phyloP scores from a whole-genome alignment of 139 green algal species.

The Edaphochlamys debaryana region DNA sequence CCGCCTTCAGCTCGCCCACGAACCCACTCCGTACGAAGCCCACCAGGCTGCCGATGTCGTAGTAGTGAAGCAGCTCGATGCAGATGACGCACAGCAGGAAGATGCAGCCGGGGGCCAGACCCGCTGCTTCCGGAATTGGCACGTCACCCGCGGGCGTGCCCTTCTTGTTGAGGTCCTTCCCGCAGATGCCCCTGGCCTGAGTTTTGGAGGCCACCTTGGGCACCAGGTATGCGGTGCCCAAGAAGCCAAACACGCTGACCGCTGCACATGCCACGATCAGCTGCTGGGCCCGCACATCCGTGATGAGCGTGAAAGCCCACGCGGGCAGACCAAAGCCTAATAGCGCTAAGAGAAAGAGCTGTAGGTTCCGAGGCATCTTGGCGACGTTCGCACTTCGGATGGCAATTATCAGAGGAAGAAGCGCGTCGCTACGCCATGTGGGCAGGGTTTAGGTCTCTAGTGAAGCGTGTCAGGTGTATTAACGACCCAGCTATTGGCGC shows the following conservation, averaged over 20 bases:
- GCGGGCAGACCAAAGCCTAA: constrained; percentile 27
- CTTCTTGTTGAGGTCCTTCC: constrained; percentile 94
- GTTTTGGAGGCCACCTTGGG: constrained; percentile 66
- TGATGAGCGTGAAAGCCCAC: constrained; percentile 47
- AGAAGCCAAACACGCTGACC: constrained; percentile 75
- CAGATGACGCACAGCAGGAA: constrained; percentile 92
- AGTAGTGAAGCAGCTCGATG: constrained; percentile 93
- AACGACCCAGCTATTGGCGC: too few species aligned
- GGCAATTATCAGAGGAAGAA: too few species aligned
- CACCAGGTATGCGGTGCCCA: constrained; percentile 73
- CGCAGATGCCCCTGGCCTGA: constrained; percentile 72
- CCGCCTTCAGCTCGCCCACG: constrained; percentile 20
- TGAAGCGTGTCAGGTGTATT: too few species aligned
- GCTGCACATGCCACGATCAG: constrained; percentile 49
- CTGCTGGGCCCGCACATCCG: constrained; percentile 45
- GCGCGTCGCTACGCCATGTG: neutral
- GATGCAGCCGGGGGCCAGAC: constrained; percentile 90
- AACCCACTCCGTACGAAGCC: constrained; percentile 53
- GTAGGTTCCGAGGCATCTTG: neutral
- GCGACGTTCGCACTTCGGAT: too few species aligned
- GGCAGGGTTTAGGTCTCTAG: neutral
- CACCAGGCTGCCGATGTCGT: constrained; percentile 73
- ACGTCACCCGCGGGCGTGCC: constrained; percentile 81
- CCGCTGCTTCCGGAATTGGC: constrained; percentile 88
- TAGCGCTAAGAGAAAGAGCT: neutral